Evolutionary conservation across 208 protist genomes (phyloP), one percentile per base, ranked within the genome.

Genomic region (Trypanosoma congolense): DNA sequence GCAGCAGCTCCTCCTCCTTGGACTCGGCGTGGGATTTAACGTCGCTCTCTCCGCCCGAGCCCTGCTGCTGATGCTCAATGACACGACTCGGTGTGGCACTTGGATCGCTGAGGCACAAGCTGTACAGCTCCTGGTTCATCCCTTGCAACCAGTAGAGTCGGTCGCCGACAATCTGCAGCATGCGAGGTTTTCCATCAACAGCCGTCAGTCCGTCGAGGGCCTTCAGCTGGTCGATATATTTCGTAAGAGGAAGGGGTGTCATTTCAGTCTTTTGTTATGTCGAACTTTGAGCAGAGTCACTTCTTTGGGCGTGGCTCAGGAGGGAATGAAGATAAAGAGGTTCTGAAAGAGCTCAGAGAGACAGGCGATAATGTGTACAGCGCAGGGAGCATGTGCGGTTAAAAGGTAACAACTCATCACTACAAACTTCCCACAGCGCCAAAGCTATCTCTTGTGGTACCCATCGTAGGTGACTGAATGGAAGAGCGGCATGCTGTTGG

Each of bases 1-100:
- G 86, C 24, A 93, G 63, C 46, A 93, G 57, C 51, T 93, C 86
- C 44, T 93, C 86, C 42, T 90, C 86, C 59, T 87, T 87, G 4
- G 63, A 53, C 29, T 44, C 31, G 8, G 45, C 43, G 12, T 4
- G n/a, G 36, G 25, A 56, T 6, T 53, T 29, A 10, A 30, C 30
- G 14, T 26, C 60, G 10, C 18, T 63, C 41, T 49, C 61, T 22
- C 10, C 21, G 19, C 12, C 44, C 35, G 29, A 30, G n/a, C 16
- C 46, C 19, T 44, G 46, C 18, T 40, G 31, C 14, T 42, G n/a
- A n/a, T 19, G 63, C 12, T 45, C 38, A 25, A 56, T 51, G 26
- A 67, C 59, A 19, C 33, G 43, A 6, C 47, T 40, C 3, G 56
- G 64, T 9, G 59, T 59, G 4, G 60, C 52, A n/a, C 49, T 49